Conservation (phyloP, 139 green algal genomes). For the Haematococcus lacustris region DNA sequence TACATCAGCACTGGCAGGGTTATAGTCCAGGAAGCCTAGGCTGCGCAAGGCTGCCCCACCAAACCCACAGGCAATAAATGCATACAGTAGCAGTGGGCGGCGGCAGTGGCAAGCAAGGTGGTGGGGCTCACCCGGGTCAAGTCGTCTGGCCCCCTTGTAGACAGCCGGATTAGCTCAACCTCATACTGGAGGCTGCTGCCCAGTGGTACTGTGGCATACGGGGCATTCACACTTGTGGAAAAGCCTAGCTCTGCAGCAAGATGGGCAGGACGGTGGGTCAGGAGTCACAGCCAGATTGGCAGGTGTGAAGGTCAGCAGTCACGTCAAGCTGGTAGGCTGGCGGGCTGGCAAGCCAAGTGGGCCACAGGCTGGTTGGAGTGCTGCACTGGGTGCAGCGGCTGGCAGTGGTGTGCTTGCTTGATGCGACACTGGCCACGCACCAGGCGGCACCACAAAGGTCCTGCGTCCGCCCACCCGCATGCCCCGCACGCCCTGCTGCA, state of each 20-base stretch:
- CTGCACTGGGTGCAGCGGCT: too few species aligned
- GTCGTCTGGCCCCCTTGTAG: constrained; percentile 24
- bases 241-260: constrained; percentile 16
- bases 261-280: not conserved
- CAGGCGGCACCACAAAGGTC: constrained; percentile 30
- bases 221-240: constrained; percentile 17
- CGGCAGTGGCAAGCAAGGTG: too few species aligned
- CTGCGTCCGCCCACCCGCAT: constrained; percentile 33
- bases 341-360: not conserved
- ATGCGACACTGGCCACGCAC: not conserved
- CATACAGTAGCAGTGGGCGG: too few species aligned
- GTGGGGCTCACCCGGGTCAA: constrained; percentile 27
- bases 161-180: constrained; percentile 39
- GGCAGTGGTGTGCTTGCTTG: too few species aligned
- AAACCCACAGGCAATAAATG: too few species aligned
- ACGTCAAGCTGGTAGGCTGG: not conserved
- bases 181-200: constrained; percentile 31
- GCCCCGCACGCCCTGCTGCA: constrained; percentile 16
- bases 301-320: not conserved
- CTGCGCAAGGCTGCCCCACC: too few species aligned
- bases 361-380: too few species aligned
- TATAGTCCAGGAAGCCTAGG: too few species aligned
- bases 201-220: constrained; percentile 32
- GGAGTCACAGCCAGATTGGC: not conserved
- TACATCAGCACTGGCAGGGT: too few species aligned